phyloP scores from a whole-genome alignment of 2,329 filamentous ascomycete genomes.

The Nemania sp. region DNA sequence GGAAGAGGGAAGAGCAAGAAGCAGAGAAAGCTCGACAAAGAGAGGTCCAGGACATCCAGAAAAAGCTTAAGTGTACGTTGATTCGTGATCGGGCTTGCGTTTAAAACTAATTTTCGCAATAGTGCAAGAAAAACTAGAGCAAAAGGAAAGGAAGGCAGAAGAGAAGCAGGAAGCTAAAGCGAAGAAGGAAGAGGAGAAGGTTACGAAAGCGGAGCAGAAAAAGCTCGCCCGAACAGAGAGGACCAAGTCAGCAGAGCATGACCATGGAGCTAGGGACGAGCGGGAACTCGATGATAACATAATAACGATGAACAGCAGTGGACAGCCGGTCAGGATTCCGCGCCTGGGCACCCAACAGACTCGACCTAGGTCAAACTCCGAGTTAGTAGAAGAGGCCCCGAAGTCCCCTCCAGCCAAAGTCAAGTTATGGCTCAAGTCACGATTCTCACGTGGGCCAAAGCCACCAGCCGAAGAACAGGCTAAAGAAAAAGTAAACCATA shows the following conservation, averaged over 20 bases:
- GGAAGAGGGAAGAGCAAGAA: slow-evolving; percentile 69
- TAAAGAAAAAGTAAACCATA: slow-evolving; percentile 49
- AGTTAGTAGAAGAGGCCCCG: slow-evolving; percentile 38
- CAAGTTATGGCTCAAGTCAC: slow-evolving; percentile 68
- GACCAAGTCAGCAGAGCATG: slow-evolving; percentile 58
- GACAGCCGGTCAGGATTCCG: slow-evolving; percentile 44
- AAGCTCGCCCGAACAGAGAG: slow-evolving; percentile 64
- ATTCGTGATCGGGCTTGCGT: background rate
- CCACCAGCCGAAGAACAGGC: slow-evolving; percentile 53
- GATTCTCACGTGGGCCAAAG: slow-evolving; percentile 60
- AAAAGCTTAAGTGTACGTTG: slow-evolving; percentile 69
- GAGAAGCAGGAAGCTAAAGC: slow-evolving; percentile 59
- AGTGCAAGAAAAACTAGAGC: slow-evolving; percentile 64
- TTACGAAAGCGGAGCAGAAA: slow-evolving; percentile 66
- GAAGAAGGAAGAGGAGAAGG: slow-evolving; percentile 64
- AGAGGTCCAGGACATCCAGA: slow-evolving; percentile 65
- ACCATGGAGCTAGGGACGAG: slow-evolving; percentile 47
- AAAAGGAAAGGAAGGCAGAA: slow-evolving; percentile 59
- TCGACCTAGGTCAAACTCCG: slow-evolving; percentile 30
- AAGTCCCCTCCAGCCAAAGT: slow-evolving; percentile 52
- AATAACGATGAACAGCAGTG: slow-evolving; percentile 43
- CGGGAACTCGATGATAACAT: slow-evolving; percentile 26
- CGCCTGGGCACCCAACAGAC: slow-evolving; percentile 22
- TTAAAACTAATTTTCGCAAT: slow-evolving; percentile 37
- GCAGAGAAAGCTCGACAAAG: slow-evolving; percentile 62